A percentile compares a stretch with the other conserved stretches of the same genome.
Conservation (phyloP, 768 basidiomycete genomes). For the Udeniomyces megalosporus region DNA sequence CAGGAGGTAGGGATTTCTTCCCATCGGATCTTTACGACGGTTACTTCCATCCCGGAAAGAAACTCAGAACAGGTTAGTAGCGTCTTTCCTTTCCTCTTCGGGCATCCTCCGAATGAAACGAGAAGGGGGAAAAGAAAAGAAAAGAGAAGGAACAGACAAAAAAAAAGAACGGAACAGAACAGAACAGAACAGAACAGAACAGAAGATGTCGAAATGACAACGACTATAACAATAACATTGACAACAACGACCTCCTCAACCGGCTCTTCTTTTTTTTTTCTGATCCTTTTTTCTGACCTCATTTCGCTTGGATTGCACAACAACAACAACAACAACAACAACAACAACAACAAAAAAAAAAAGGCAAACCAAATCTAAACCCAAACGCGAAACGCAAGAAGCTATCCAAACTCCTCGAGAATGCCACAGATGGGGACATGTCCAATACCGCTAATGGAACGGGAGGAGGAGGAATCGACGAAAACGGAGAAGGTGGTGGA, state of each 20-base stretch:
- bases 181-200: too few relatives aligned
- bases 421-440: not conserved
- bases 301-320: not conserved
- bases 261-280: not conserved
- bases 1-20: not conserved
- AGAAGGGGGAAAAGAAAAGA: not conserved
- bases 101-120: not conserved
- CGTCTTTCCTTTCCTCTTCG: not conserved
- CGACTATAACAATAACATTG: too few relatives aligned
- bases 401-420: slow-evolving; percentile 1
- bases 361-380: not conserved
- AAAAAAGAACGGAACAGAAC: not conserved
- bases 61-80: not conserved
- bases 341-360: not conserved
- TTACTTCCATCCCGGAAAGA: not conserved
- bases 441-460: too few relatives aligned
- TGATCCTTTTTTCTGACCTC: not conserved
- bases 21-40: slow-evolving; percentile 6
- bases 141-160: not conserved
- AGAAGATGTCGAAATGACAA: too few relatives aligned
- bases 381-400: not conserved
- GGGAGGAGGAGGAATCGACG: not conserved
- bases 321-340: not conserved
- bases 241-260: not conserved
- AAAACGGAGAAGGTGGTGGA: slow-evolving; percentile 2